These are phyloP conservation scores for Backusella parvicylindrica DNA, from an alignment of 192 early-diverging fungal genomes.

Conservation along the genomic window DNA sequence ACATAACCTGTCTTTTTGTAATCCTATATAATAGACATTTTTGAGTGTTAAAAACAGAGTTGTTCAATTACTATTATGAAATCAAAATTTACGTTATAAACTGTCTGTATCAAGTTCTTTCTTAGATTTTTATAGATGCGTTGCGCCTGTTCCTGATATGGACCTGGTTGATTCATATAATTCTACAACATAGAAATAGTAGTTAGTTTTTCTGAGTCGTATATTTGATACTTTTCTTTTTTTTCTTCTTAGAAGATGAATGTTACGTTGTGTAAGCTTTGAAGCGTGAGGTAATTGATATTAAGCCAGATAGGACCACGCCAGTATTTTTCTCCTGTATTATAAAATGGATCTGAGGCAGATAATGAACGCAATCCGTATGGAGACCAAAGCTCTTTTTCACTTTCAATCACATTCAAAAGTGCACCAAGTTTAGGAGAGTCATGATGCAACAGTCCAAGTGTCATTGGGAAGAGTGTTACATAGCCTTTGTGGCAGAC, in stretches of 20 bases:
- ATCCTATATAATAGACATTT: conserved; percentile 37
- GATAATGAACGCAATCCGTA: conserved; percentile 73
- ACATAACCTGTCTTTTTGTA: conserved; percentile 77
- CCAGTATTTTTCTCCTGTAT: conserved; percentile 93
- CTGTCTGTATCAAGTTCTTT: conserved; percentile 71
- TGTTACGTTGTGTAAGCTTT: conserved; percentile 62
- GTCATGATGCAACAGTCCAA: conserved; percentile 67
- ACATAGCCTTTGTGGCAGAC: conserved; percentile 76
- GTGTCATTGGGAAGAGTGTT: conserved; percentile 77
- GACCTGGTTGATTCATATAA: conserved; percentile 55
- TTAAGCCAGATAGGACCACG: conserved; percentile 93
- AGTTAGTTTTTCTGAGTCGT: too few relatives aligned
- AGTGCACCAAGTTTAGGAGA: conserved; percentile 68
- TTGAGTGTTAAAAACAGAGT: neutral
- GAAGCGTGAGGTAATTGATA: conserved; percentile 82
- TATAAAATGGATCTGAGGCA: conserved; percentile 56
- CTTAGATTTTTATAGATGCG: conserved; percentile 74
- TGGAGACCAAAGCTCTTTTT: conserved; percentile 79
- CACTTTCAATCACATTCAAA: conserved; percentile 74
- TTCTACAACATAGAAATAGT: too few relatives aligned
- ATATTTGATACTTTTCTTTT: too few relatives aligned
- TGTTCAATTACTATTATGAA: neutral
- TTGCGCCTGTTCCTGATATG: conserved; percentile 63
- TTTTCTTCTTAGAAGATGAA: neutral
- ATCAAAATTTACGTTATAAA: conserved; percentile 55